Evolutionary conservation across 805 yeast species (phyloP).

Genomic region (Yamadazyma phyllophila): DNA sequence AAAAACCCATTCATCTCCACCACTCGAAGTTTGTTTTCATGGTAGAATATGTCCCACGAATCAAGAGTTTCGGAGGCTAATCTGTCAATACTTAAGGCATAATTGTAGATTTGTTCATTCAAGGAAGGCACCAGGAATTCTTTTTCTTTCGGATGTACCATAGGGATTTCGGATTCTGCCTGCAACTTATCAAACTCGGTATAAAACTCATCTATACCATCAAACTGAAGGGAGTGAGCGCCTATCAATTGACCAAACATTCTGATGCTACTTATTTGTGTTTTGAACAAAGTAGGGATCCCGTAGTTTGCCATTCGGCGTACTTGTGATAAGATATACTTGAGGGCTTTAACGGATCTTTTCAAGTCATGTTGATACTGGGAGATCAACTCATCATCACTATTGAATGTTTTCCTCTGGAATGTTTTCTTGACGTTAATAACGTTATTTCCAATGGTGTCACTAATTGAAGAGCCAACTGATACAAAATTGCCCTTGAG

Average conservation of each 20-base stretch:
- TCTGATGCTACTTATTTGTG: conserved; percentile 28
- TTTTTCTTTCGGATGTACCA: conserved; percentile 38
- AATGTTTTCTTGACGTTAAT: conserved; percentile 14
- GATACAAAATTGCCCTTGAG: conserved; percentile 13
- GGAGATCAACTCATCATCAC: conserved; percentile 39
- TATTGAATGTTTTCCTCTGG: conserved; percentile 13
- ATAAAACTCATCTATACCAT: conserved; percentile 30
- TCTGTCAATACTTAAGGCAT: conserved; percentile 19
- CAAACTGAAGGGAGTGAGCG: conserved; percentile 31
- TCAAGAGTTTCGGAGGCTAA: conserved; percentile 17
- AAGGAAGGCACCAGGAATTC: conserved; percentile 23
- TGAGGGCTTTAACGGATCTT: conserved; percentile 42
- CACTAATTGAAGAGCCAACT: conserved; percentile 13
- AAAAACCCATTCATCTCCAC: conserved; percentile 39
- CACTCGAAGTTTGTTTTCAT: conserved; percentile 31
- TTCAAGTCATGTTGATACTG: conserved; percentile 46
- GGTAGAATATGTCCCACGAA: conserved; percentile 25
- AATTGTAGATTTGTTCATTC: conserved; percentile 27
- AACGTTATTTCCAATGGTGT: conserved; percentile 9
- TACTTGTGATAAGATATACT: conserved; percentile 32
- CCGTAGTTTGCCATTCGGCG: conserved; percentile 20
- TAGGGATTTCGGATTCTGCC: conserved; percentile 25
- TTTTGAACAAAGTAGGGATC: conserved; percentile 33
- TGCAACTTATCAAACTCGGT: conserved; percentile 28
- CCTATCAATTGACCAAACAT: conserved; percentile 33